These are phyloP conservation scores for Articulospora tetracladia DNA, from an alignment of 495 filamentous ascomycete genomes.

Conservation along the genomic window DNA sequence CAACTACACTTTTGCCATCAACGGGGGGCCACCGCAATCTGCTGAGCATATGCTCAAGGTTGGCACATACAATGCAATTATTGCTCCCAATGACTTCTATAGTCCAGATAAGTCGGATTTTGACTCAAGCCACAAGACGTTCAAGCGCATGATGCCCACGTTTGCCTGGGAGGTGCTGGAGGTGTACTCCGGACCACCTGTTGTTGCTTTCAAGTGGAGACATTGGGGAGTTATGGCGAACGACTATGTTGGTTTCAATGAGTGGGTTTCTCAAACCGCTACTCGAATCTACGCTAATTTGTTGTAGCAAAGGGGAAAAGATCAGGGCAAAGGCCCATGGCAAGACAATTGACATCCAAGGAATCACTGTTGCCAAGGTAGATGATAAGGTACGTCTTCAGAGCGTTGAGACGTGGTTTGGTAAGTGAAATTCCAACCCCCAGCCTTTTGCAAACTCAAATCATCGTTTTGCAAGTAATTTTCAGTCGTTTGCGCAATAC, in stretches of 20 bases:
- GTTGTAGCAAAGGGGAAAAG: constrained; percentile 51
- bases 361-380: constrained; percentile 54
- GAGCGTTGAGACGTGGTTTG: constrained; percentile 56
- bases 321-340: constrained; percentile 52
- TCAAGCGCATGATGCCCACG: constrained; percentile 66
- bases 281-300: constrained; percentile 2
- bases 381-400: constrained; percentile 54
- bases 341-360: constrained; percentile 40
- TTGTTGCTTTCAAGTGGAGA: constrained; percentile 57
- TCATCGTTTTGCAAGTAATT: not conserved
- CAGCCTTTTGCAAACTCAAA: not conserved
- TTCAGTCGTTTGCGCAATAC: not conserved
- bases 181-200: constrained; percentile 58
- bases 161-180: constrained; percentile 69
- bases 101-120: constrained; percentile 54
- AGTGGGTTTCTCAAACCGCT: constrained; percentile 34
- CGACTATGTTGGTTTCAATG: constrained; percentile 58
- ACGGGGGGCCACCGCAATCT: constrained; percentile 48
- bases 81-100: constrained; percentile 58
- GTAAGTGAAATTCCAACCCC: not conserved
- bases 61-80: constrained; percentile 66
- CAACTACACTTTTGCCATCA: constrained; percentile 58
- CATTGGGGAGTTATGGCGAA: constrained; percentile 64
- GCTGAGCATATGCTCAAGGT: constrained; percentile 63
- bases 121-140: constrained; percentile 57